Percentiles rank a stretch among this genome's conserved stretches.
These are phyloP conservation scores for Neopestalotiopsis sp. DNA, from an alignment of 2,329 filamentous ascomycete species.

Conservation along the genomic window DNA sequence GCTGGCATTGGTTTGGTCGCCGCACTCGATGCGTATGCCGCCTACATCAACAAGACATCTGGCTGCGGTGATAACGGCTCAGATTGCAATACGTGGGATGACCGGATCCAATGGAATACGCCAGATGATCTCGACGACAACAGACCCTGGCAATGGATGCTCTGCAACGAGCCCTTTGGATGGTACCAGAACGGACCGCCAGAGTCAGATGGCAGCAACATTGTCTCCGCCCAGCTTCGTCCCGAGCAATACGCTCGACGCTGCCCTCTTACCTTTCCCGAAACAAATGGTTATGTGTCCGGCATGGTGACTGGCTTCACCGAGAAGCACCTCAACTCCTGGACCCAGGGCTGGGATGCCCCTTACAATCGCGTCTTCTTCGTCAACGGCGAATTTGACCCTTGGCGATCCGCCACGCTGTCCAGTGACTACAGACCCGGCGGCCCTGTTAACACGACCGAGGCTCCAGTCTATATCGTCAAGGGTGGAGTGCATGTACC, in stretches of 20 bases:
- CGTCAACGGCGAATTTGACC: conserved; percentile 37
- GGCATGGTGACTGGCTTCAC: conserved; percentile 26
- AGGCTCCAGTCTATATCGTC: conserved; percentile 23
- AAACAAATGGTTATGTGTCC: conserved; percentile 32
- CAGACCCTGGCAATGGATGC: conserved; percentile 51
- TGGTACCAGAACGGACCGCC: conserved; percentile 42
- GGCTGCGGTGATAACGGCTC: conserved; percentile 42
- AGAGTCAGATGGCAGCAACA: conserved; percentile 25
- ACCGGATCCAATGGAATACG: conserved; percentile 41
- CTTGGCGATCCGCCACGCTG: conserved; percentile 30
- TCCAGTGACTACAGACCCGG: conserved; percentile 24
- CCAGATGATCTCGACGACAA: conserved; percentile 41
- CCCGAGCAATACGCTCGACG: conserved; percentile 37
- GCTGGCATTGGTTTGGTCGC: conserved; percentile 47
- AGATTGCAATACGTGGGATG: conserved; percentile 47
- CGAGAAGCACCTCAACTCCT: conserved; percentile 26
- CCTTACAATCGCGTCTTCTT: conserved; percentile 33
- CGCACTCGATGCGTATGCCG: conserved; percentile 48
- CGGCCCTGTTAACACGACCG: conserved; percentile 22
- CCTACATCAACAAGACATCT: conserved; percentile 40
- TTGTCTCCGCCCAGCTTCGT: conserved; percentile 25
- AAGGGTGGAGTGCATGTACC: conserved; percentile 25
- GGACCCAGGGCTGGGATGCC: conserved; percentile 35
- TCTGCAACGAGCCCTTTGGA: conserved; percentile 50
- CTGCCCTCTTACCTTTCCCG: conserved; percentile 47